Percentiles rank a stretch among this genome's conserved stretches.
These are phyloP conservation scores for Cladobotryum protrusum DNA, from an alignment of 2,329 filamentous ascomycete species.

Conservation along the genomic window DNA sequence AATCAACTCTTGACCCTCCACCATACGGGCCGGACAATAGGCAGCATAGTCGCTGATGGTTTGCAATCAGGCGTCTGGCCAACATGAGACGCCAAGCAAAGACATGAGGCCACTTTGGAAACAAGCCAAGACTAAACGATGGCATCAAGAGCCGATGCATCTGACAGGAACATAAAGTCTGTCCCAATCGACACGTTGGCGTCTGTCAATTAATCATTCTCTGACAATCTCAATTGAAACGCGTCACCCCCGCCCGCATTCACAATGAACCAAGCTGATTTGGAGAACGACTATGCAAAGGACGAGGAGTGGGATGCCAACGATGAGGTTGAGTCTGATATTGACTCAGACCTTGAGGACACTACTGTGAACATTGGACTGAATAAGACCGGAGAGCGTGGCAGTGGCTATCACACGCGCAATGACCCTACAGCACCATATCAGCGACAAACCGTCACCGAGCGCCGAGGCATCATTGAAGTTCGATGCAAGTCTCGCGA, in stretches of 20 bases:
- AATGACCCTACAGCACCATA: conserved; percentile 18
- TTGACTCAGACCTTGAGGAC: conserved; percentile 13
- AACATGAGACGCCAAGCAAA: too few species aligned
- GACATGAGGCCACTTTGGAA: too few species aligned
- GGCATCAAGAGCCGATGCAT: too few species aligned
- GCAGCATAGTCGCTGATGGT: too few species aligned
- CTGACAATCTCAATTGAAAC: too few species aligned
- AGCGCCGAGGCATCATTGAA: conserved; percentile 19
- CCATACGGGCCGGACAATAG: too few species aligned
- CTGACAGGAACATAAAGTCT: too few species aligned
- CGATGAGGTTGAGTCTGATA: neutral
- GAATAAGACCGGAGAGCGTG: conserved; percentile 13
- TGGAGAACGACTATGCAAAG: neutral
- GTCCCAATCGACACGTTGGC: too few species aligned
- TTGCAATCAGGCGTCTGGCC: too few species aligned
- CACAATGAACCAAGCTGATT: neutral
- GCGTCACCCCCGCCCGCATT: neutral
- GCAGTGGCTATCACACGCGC: conserved; percentile 18
- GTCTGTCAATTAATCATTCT: too few species aligned
- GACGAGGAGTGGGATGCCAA: neutral
- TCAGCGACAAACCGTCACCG: conserved; percentile 16
- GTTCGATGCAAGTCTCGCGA: conserved; percentile 21
- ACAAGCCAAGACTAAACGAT: too few species aligned
- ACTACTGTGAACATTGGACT: conserved; percentile 15
- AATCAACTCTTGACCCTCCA: too few species aligned